Evolutionary conservation across 208 protist species (phyloP), one percentile per base, ranked within the genome.

Genomic region (Leishmania tarentolae): DNA sequence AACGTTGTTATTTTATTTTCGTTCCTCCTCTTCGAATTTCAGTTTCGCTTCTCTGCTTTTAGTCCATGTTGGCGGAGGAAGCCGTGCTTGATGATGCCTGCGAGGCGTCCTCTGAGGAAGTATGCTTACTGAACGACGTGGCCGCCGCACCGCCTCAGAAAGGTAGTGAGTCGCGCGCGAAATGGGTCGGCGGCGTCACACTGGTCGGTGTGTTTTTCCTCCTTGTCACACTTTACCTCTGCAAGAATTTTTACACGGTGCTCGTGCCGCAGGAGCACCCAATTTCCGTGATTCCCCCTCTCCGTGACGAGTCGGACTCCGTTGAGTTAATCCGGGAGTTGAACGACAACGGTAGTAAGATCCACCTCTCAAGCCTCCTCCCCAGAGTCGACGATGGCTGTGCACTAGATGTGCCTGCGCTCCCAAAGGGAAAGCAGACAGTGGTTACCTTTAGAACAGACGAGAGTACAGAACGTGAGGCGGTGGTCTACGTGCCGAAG

Each of bases 401-500:
- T n/a, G 59, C 46, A 63, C 40, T 47, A 24, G 42, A 17, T 28
- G 46, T 77, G 81, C 71, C 87, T 15, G 21, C 13, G 37, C 73
- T 91, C 4, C 86, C 85, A 1, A 68, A 71, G 17, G 89, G 89
- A 1, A 52, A 81, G 24, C 71, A 80, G 19, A 88, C 84, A 2
- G 73, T 90, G 19, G 86, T 92, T 2, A 92, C 81, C 3, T 82
- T 93, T n/a, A 69, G 0, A 24, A 88, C 79, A 1, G 40, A 59
- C 37, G 85, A 81, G 4, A 85, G 77, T 15, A 21, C 35, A 17
- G 65, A 88, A 70, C 80, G 84, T 3, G 56, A 82, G 35, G 90
- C 92, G 40, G 78, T 87, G 7, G 56, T 94, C 37, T 94, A 93
- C 79, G 79, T 96, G 31, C 84, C 84, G 53, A 28, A 53, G 28